Evolutionary conservation across 140 eudicot species (phyloP), one percentile per base, ranked within the genome.

Genomic region (Ambrosia hybrid): DNA sequence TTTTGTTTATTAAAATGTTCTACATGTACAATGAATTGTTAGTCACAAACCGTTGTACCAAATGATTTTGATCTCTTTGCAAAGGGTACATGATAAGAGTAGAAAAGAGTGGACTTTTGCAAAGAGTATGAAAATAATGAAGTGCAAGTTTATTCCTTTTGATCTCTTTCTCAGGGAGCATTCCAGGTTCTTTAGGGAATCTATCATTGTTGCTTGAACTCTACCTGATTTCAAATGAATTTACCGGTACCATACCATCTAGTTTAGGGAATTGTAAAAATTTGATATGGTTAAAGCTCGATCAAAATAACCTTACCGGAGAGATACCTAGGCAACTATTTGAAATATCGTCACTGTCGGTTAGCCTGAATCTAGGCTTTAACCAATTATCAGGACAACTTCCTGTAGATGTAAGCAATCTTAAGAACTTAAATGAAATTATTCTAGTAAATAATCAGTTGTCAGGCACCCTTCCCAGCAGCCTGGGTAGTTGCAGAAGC

Each of bases 1-100:
- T 69, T 88, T 85, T 83, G 82, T 94, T 68, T 86, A 94, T 68
- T 94, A 86, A 86, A 60, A 53, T n/a, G 13, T 43, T 73, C 52
- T 30, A 58, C 16, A 66, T 73, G 76, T 79, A 79, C 21, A 59
- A 48, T 73, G 21, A 65, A 67, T 52, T 59, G 58, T 67, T 79
- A 69, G 58, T 45, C 30, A 38, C 39, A 62, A 10, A 14, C 76
- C 60, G 74, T 51, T 75, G 70, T 51, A 80, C 16, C 15, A 75
- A 41, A 59, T 70, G 66, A 43, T 33, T 46, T 46, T 79, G 74
- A 55, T 43, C 36, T 65, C 26, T 56, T 57, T 43, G 78, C 67
- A 11, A 51, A 61, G 72, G 21, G 79, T 73, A 63, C 53, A 73
- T 17, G 73, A 61, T 21, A 61, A 43, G 38, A 63, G 65, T 74